phyloP scores from a whole-genome alignment of 2,329 filamentous ascomycete species.

The Xylariaceae sp. region DNA sequence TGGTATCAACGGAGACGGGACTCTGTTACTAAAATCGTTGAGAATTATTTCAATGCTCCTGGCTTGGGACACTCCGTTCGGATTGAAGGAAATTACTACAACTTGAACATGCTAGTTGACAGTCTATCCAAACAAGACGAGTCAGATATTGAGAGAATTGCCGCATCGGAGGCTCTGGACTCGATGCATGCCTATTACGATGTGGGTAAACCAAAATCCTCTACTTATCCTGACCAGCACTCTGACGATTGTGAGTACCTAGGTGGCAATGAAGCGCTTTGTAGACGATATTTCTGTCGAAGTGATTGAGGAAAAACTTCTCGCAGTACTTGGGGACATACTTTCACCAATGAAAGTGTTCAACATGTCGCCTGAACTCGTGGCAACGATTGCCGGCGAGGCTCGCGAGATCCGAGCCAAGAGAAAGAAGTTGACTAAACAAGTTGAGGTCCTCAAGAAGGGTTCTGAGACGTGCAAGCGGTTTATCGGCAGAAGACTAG shows the following conservation, averaged over 20 bases:
- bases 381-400: slow-evolving; percentile 41
- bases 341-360: slow-evolving; percentile 39
- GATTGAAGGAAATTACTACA: neutral
- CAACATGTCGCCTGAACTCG: slow-evolving; percentile 34
- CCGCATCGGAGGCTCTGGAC: slow-evolving; percentile 34
- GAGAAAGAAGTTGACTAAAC: slow-evolving; percentile 36
- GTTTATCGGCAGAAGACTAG: slow-evolving; percentile 26
- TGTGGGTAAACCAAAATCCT: slow-evolving; percentile 19
- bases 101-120: slow-evolving; percentile 21
- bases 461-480: slow-evolving; percentile 38
- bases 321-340: slow-evolving; percentile 36
- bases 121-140: slow-evolving; percentile 18
- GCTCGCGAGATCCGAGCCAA: slow-evolving; percentile 35
- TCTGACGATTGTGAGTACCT: neutral
- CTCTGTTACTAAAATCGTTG: slow-evolving; percentile 16
- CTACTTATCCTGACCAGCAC: neutral
- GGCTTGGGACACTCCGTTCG: neutral
- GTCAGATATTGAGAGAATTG: slow-evolving; percentile 25
- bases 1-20: slow-evolving; percentile 14
- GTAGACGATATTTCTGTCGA: slow-evolving; percentile 42
- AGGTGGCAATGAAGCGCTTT: slow-evolving; percentile 45
- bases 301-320: slow-evolving; percentile 40
- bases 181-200: slow-evolving; percentile 37
- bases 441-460: slow-evolving; percentile 37
- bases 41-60: slow-evolving; percentile 21